Conservation (phyloP, 139 green algal genomes). For the Chlorella sp. region DNA sequence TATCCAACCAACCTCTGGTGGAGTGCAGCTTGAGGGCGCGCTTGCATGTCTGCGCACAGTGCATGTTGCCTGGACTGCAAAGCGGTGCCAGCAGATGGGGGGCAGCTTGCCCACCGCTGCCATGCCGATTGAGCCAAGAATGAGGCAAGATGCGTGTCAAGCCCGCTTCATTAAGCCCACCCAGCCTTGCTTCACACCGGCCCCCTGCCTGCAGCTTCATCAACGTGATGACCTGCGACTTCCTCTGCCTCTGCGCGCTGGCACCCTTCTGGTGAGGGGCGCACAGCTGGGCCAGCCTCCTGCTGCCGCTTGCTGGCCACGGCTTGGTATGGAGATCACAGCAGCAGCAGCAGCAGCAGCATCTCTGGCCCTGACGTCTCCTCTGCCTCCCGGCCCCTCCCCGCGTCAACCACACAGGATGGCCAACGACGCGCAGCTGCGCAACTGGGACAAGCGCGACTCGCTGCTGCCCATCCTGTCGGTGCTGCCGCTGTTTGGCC, state of each 20-base stretch:
- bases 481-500: constrained; percentile 74
- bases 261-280: constrained; percentile 70
- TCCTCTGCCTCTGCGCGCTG: constrained; percentile 69
- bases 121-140: too few species aligned
- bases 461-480: constrained; percentile 66
- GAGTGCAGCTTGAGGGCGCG: background rate
- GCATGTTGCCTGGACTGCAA: background rate
- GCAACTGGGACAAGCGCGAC: constrained; percentile 71
- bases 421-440: constrained; percentile 73
- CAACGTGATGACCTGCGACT: constrained; percentile 85
- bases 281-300: too few species aligned
- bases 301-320: too few species aligned
- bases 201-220: constrained; percentile 54
- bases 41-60: background rate
- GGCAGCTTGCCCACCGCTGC: too few species aligned
- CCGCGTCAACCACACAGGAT: constrained; percentile 47
- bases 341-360: too few species aligned
- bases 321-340: too few species aligned
- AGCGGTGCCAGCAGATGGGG: too few species aligned
- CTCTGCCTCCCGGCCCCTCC: too few species aligned
- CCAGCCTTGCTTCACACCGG: background rate
- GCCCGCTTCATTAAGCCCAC: too few species aligned
- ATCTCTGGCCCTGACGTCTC: too few species aligned
- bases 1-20: too few species aligned
- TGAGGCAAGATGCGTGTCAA: too few species aligned